Evolutionary conservation across 2,329 filamentous ascomycete genomes (phyloP).

Genomic region (Colletotrichum neosansevieriae): DNA sequence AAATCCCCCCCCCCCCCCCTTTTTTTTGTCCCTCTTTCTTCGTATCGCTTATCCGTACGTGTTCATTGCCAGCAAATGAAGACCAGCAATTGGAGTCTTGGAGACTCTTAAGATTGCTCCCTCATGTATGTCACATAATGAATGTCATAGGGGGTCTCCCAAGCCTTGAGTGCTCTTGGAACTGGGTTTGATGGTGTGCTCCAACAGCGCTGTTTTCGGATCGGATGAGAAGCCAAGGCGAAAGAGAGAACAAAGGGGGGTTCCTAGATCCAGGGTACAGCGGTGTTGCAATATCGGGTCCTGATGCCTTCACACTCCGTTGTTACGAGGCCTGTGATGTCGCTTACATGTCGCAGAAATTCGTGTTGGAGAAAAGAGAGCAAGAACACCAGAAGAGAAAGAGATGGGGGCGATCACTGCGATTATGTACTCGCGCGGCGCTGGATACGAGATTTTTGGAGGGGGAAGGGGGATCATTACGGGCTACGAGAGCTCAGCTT

Average conservation of each 20-base stretch:
- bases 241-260: background rate
- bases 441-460: slow-evolving; percentile 17
- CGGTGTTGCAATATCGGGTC: background rate
- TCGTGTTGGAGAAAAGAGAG: background rate
- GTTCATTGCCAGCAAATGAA: background rate
- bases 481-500: slow-evolving; percentile 14
- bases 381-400: background rate
- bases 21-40: background rate
- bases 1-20: slow-evolving; percentile 1
- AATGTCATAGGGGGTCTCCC: background rate
- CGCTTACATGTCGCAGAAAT: slow-evolving; percentile 3
- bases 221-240: slow-evolving; percentile 19
- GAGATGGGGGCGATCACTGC: slow-evolving; percentile 7
- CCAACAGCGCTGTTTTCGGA: slow-evolving; percentile 6
- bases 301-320: background rate
- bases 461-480: background rate
- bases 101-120: background rate
- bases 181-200: slow-evolving; percentile 8
- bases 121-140: slow-evolving; percentile 1
- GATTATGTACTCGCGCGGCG: slow-evolving; percentile 31
- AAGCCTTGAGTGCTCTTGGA: background rate
- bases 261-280: background rate
- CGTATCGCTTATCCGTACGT: background rate
- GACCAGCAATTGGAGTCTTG: slow-evolving; percentile 1
- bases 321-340: background rate